phyloP scores from a whole-genome alignment of 2,329 filamentous ascomycete species.

The Akanthomyces uredinophilus region DNA sequence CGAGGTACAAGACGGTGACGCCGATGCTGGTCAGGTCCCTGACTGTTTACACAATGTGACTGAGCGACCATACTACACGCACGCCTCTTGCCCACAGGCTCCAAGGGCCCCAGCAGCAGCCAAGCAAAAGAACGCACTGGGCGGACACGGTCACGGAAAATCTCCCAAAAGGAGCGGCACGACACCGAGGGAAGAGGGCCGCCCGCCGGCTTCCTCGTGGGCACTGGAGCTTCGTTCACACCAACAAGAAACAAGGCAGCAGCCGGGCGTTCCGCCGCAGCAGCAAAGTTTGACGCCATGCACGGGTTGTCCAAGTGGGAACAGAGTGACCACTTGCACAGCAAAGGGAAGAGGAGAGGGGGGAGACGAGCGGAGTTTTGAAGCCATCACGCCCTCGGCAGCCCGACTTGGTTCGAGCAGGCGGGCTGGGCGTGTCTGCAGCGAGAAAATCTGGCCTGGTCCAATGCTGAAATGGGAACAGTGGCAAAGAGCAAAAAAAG shows the following conservation, averaged over 20 bases:
- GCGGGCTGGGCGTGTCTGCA: not conserved
- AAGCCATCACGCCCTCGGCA: not conserved
- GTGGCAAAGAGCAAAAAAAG: not conserved
- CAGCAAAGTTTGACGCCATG: slow-evolving; percentile 1
- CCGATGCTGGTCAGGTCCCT: not conserved
- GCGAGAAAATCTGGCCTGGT: not conserved
- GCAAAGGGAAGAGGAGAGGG: not conserved
- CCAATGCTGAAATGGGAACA: not conserved
- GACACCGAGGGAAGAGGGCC: slow-evolving; percentile 11
- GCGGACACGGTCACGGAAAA: slow-evolving; percentile 11
- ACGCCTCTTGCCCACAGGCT: not conserved
- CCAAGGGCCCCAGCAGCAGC: not conserved
- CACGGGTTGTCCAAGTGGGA: not conserved
- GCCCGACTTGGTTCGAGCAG: not conserved
- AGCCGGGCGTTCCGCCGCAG: not conserved
- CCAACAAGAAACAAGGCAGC: not conserved
- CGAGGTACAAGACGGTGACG: not conserved
- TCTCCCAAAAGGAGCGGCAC: slow-evolving; percentile 4
- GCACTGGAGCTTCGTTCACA: not conserved
- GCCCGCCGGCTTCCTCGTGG: slow-evolving; percentile 8
- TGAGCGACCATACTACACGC: not conserved
- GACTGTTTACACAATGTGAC: not conserved
- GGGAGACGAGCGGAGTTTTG: not conserved
- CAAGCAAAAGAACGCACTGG: slow-evolving; percentile 11
- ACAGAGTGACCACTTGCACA: not conserved